phyloP scores from a whole-genome alignment of 2,329 filamentous ascomycete genomes.

The Talaromyces sp. region DNA sequence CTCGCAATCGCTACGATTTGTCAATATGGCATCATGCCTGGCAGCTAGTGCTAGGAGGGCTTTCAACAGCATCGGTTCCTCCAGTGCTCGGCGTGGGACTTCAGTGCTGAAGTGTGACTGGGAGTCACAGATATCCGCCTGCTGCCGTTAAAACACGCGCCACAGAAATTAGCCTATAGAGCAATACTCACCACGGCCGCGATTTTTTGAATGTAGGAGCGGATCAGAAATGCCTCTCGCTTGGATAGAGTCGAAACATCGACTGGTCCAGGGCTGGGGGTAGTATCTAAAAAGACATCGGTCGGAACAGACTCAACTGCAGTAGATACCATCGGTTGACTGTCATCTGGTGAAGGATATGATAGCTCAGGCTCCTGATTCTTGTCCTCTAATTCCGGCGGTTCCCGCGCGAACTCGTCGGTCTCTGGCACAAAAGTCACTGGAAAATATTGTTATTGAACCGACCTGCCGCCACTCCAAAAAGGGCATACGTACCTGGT shows the following conservation, averaged over 20 bases:
- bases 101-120: conserved; percentile 39
- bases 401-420: neutral
- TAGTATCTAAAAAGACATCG: conserved; percentile 9
- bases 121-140: conserved; percentile 31
- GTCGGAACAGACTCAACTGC: neutral
- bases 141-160: neutral
- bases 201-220: conserved; percentile 28
- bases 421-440: neutral
- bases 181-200: conserved; percentile 26
- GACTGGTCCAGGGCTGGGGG: conserved; percentile 10
- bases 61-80: conserved; percentile 43
- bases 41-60: conserved; percentile 44
- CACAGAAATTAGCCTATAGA: neutral
- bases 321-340: neutral
- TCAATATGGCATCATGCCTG: conserved; percentile 38
- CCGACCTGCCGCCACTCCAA: neutral
- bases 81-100: conserved; percentile 42
- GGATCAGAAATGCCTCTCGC: conserved; percentile 28
- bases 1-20: conserved; percentile 33
- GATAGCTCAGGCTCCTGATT: neutral
- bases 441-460: neutral
- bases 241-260: conserved; percentile 15
- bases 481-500: conserved; percentile 18
- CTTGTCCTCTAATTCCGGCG: neutral
- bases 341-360: conserved; percentile 4